A percentile compares a stretch with the other conserved stretches of the same genome.
These are phyloP conservation scores for Setomelanomma holmii DNA, from an alignment of 2,329 filamentous ascomycete species.

Conservation along the genomic window DNA sequence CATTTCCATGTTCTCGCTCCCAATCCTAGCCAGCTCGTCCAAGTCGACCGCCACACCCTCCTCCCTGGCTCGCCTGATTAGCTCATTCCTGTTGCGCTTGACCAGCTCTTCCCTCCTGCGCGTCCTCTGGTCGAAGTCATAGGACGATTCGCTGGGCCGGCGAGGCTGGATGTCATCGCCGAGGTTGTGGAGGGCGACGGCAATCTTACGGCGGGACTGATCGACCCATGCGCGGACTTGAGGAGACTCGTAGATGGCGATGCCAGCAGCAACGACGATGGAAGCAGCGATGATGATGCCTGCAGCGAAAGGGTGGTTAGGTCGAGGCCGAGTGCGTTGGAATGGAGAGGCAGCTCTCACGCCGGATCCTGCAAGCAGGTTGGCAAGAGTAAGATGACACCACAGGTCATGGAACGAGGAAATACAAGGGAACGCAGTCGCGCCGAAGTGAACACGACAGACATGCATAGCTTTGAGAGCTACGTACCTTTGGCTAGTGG, in stretches of 20 bases:
- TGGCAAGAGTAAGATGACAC: slow-evolving; percentile 24
- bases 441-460: slow-evolving; percentile 29
- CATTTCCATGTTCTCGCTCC: slow-evolving; percentile 34
- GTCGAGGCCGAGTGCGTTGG: slow-evolving; percentile 19
- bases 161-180: slow-evolving; percentile 65
- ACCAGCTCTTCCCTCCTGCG: slow-evolving; percentile 41
- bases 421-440: slow-evolving; percentile 4
- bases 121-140: slow-evolving; percentile 43
- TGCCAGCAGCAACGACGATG: slow-evolving; percentile 66
- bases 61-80: slow-evolving; percentile 45
- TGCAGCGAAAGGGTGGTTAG: slow-evolving; percentile 48
- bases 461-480: slow-evolving; percentile 19
- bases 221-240: slow-evolving; percentile 69
- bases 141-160: slow-evolving; percentile 40
- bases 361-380: slow-evolving; percentile 43
- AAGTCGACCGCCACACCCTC: slow-evolving; percentile 52
- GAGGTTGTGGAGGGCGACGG: slow-evolving; percentile 64
- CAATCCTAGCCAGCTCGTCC: slow-evolving; percentile 48
- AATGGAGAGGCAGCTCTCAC: slow-evolving; percentile 20
- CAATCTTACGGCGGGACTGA: slow-evolving; percentile 67
- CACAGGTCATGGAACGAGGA: slow-evolving; percentile 5
- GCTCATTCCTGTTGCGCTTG: slow-evolving; percentile 43
- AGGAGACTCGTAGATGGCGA: slow-evolving; percentile 69
- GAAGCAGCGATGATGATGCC: slow-evolving; percentile 69
- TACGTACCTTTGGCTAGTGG: slow-evolving; percentile 51